These are phyloP conservation scores for Cordyceps farinosa DNA, from an alignment of 2,329 filamentous ascomycete genomes.

Conservation along the genomic window DNA sequence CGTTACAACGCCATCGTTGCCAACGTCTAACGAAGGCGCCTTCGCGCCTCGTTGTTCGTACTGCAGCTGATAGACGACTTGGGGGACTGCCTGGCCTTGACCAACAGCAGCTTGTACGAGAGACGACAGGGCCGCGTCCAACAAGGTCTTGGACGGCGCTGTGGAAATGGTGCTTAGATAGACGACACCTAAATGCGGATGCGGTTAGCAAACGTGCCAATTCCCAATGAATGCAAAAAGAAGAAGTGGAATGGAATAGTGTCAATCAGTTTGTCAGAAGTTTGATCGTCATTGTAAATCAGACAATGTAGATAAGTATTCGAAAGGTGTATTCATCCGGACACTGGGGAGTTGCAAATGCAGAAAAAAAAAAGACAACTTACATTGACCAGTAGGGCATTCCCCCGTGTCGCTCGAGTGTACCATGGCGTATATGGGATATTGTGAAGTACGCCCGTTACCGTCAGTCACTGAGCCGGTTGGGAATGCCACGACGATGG, in stretches of 20 bases:
- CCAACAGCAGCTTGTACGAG: slow-evolving; percentile 37
- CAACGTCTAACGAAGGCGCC: slow-evolving; percentile 26
- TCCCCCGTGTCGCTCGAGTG: slow-evolving; percentile 92
- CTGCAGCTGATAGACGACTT: slow-evolving; percentile 48
- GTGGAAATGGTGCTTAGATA: slow-evolving; percentile 37
- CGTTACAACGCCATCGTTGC: slow-evolving; percentile 43
- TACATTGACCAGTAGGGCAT: slow-evolving; percentile 85
- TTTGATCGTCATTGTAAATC: slow-evolving; percentile 83
- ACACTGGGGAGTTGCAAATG: slow-evolving; percentile 35
- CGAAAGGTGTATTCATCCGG: slow-evolving; percentile 77
- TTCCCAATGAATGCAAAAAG: slow-evolving; percentile 17
- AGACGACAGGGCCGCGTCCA: slow-evolving; percentile 39
- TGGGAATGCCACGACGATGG: slow-evolving; percentile 66
- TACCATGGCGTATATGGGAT: slow-evolving; percentile 58
- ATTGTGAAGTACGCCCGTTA: slow-evolving; percentile 33
- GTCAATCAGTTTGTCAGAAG: slow-evolving; percentile 86
- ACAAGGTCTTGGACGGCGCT: slow-evolving; percentile 32
- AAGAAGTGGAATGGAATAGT: slow-evolving; percentile 23
- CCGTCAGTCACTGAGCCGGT: slow-evolving; percentile 41
- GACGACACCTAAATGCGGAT: slow-evolving; percentile 28
- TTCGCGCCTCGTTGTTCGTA: slow-evolving; percentile 49
- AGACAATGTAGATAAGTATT: slow-evolving; percentile 99
- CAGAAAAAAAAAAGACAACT: slow-evolving; percentile 45
- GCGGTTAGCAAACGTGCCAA: slow-evolving; percentile 31
- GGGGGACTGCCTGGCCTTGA: slow-evolving; percentile 27